Base-by-base conservation (phyloP, 2,329 filamentous ascomycete species). In the Arthrobotrys megalospora region DNA sequence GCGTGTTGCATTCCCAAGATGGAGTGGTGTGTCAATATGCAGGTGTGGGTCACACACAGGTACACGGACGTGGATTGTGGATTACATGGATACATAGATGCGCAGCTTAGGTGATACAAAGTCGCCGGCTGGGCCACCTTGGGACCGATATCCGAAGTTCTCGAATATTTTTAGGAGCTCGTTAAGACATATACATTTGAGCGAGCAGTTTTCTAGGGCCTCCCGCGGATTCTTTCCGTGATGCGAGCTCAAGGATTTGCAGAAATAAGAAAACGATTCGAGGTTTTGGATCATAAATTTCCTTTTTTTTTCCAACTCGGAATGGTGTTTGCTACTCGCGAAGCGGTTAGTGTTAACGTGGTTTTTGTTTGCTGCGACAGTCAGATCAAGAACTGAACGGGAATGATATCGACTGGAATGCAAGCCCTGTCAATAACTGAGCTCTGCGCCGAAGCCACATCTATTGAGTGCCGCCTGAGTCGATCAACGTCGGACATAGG, bases 21-120 rank as follows among this genome's bases (percentile, higher is more conserved):
- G 41, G 53, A 16, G n/a, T 21, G 53, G n/a, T 21, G 53, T 14
- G 16, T 12, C 19, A 21, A 24, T 41, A 60, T 72, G 69, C 69
- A 66, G 69, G 69, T 60, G 58, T 71, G 68, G 52, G 48, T 58
- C 60, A 58, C 69, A 65, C 48, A 32, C 52, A 60, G 16, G 53
- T 41, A 24, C 53, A 60, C 34, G 34, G 28, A 43, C 36, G 16
- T 19, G 34, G 34, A 7, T 43, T 16, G 32, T 12, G 34, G 53
- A 41, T 55, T 45, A 45, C 36, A 12, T 52, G 1, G 28, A 36
- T 45, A 45, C 36, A 12, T 52, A 1, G 28, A 36, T 32, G n/a
- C n/a, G 34, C 7, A 19, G 50, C 36, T 60, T 21, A 21, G 53
- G 52, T 60, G 16, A 38, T 55, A 55, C 52, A 43, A 24, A 55